Conservation (phyloP, 768 basidiomycete genomes). For the Phaeotremella skinneri region DNA sequence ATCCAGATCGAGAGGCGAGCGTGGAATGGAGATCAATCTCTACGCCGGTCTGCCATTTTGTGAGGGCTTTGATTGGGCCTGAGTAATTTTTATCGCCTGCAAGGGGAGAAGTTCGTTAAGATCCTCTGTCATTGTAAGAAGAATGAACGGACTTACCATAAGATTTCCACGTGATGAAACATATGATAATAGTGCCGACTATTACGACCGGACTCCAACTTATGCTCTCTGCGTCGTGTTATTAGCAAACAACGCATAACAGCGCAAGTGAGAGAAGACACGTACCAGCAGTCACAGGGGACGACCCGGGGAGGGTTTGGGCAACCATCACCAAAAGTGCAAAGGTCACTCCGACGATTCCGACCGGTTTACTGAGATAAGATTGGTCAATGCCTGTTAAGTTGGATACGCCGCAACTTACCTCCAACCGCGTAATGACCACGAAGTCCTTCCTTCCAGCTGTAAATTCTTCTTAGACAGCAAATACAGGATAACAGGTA, state of each 20-base stretch:
- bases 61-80: slow-evolving; percentile 53
- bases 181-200: slow-evolving; percentile 43
- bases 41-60: slow-evolving; percentile 53
- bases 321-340: slow-evolving; percentile 39
- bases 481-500: slow-evolving; percentile 44
- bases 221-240: slow-evolving; percentile 27
- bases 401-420: too few species aligned
- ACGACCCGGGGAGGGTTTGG: slow-evolving; percentile 45
- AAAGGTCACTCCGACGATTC: slow-evolving; percentile 31
- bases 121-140: background rate
- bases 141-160: slow-evolving; percentile 48
- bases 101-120: background rate
- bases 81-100: slow-evolving; percentile 45
- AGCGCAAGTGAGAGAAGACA: background rate
- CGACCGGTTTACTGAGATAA: slow-evolving; percentile 36
- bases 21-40: slow-evolving; percentile 51
- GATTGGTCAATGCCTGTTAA: slow-evolving; percentile 1
- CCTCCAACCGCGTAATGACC: slow-evolving; percentile 50
- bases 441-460: slow-evolving; percentile 51
- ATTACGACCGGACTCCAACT: slow-evolving; percentile 51
- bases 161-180: slow-evolving; percentile 48
- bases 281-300: slow-evolving; percentile 47
- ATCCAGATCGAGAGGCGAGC: slow-evolving; percentile 28
- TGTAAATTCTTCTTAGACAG: slow-evolving; percentile 40
- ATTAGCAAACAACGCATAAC: background rate